These are phyloP conservation scores for Paramecium tetraurelia DNA, from an alignment of 73 alveolate genomes.

Conservation along the genomic window DNA sequence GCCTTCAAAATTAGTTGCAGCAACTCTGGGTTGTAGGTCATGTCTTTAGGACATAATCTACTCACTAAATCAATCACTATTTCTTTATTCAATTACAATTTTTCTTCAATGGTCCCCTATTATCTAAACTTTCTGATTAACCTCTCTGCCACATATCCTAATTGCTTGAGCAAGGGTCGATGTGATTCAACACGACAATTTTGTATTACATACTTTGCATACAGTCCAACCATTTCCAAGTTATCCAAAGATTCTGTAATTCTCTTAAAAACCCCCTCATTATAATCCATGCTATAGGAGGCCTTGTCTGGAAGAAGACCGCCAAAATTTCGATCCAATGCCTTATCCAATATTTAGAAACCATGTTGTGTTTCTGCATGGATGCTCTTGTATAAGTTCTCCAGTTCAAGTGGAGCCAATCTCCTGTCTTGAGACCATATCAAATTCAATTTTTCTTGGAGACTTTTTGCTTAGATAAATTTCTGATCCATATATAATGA, in stretches of 20 bases:
- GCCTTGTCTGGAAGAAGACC: constrained; percentile 4
- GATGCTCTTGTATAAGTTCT: neutral
- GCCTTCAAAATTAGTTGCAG: neutral
- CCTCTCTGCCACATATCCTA: constrained; percentile 7
- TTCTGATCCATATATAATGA: constrained; percentile 21
- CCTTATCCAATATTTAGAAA: neutral
- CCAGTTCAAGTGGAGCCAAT: neutral
- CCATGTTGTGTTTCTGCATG: neutral
- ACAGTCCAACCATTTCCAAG: neutral
- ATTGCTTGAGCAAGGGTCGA: neutral
- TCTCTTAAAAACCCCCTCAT: neutral
- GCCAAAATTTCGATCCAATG: constrained; percentile 5
- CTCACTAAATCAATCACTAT: neutral
- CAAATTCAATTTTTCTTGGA: neutral
- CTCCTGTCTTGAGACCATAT: neutral
- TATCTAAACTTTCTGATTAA: neutral
- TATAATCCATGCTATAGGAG: neutral
- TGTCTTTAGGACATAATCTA: neutral
- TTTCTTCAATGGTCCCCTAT: neutral
- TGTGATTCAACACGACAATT: neutral
- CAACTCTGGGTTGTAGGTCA: neutral
- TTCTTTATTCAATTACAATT: neutral
- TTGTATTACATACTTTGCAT: neutral
- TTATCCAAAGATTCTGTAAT: neutral
- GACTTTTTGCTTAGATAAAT: neutral